Conservation (phyloP, 169 alveolate genomes). For the Plasmodium yoelii region DNA sequence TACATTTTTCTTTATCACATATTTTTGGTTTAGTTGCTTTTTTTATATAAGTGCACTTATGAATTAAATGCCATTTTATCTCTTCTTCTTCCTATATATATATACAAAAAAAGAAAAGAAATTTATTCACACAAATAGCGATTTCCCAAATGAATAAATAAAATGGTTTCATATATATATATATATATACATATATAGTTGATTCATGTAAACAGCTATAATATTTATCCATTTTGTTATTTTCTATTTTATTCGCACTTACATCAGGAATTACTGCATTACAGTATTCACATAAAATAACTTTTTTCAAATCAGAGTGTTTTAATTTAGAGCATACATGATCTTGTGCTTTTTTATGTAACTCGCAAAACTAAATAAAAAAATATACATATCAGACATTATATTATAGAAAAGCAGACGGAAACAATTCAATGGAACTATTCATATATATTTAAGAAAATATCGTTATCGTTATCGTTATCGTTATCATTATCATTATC, state of each 20-base stretch:
- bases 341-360: slow-evolving; percentile 55
- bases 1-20: slow-evolving; percentile 44
- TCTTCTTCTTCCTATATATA: slow-evolving; percentile 48
- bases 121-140: background rate
- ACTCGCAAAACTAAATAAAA: slow-evolving; percentile 65
- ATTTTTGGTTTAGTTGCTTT: slow-evolving; percentile 23
- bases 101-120: background rate
- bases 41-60: slow-evolving; percentile 50
- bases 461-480: no score
- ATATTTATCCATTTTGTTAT: no score
- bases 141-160: background rate
- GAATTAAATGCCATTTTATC: slow-evolving; percentile 42
- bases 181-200: background rate
- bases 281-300: slow-evolving; percentile 58
- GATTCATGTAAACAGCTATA: background rate
- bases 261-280: slow-evolving; percentile 50
- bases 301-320: slow-evolving; percentile 13
- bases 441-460: no score
- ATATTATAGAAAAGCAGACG: background rate
- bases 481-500: no score
- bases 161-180: background rate
- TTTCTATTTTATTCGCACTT: slow-evolving; percentile 11
- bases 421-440: no score
- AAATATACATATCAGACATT: background rate
- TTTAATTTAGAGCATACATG: slow-evolving; percentile 37